Evolutionary conservation across 768 basidiomycete genomes (phyloP), one percentile per base, ranked within the genome.

Genomic region (Amanita jacksonii): DNA sequence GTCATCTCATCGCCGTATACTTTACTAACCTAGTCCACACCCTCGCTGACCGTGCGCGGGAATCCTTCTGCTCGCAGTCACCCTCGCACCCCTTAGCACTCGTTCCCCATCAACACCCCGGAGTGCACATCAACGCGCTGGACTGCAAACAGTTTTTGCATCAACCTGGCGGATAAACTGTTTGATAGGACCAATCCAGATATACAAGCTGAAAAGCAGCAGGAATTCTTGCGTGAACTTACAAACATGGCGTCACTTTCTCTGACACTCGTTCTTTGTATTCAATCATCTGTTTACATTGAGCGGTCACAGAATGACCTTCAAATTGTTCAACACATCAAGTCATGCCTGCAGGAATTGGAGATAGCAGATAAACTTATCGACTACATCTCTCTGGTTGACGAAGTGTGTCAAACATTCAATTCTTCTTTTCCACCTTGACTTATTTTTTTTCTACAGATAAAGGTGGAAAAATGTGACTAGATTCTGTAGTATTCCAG

Each of bases 341-440:
- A 34, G 33, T 34, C 33, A 34, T 34, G 8, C 33, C 33, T 34
- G 33, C 3, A 3, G 33, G 33, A 34, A n/a, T 34, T 34, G 33
- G 33, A 34, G 33, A 34, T 34, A 34, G 33, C n/a, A 5, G 33
- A 34, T 34, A n/a, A 34, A 34, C 33, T 34, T 34, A 34, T 34
- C n/a, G 33, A 34, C 33, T n/a, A 34, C n/a, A 1, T 34, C 33
- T 34, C 33, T n/a, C 33, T 1, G 13, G 18, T 34, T 34, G 33
- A 34, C n/a, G 33, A 34, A 3, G 33, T 34, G 33, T n/a, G n/a
- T 34, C 33, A 34, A 34, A 34, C 33, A 34, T 34, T 2, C n/a
- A n/a, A n/a, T n/a, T 34, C 33, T n/a, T n/a, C 33, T 34, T 34
- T 34, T 34, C 33, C 6, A 34, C 33, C 33, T 34, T 8, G n/a